Evolutionary conservation across 2,329 filamentous ascomycete genomes (phyloP).

Genomic region (Aspergillus sp.): DNA sequence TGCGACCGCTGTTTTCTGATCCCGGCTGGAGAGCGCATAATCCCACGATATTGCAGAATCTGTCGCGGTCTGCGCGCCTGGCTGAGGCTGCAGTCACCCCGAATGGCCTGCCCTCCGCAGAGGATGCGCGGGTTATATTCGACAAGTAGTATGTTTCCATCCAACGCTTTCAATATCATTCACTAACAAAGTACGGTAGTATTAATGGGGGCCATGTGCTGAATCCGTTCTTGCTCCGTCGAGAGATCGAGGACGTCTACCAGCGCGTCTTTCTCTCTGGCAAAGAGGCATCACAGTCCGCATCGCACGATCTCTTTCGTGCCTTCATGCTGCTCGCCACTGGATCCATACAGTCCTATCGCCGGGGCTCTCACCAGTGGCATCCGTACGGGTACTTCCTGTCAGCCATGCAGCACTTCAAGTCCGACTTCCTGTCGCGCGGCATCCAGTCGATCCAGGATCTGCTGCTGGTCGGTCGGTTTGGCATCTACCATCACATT

Average conservation of each 20-base stretch:
- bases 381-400: conserved; percentile 45
- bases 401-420: conserved; percentile 36
- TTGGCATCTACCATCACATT: conserved; percentile 47
- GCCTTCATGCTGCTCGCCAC: conserved; percentile 42
- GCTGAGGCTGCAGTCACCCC: conserved; percentile 15
- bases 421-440: conserved; percentile 30
- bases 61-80: conserved; percentile 4
- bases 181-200: background rate
- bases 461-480: conserved; percentile 41
- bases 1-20: conserved; percentile 19
- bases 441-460: conserved; percentile 41
- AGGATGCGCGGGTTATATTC: conserved; percentile 14
- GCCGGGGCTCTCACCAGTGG: conserved; percentile 28
- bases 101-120: conserved; percentile 13
- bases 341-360: conserved; percentile 35
- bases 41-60: conserved; percentile 16
- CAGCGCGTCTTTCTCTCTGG: conserved; percentile 16
- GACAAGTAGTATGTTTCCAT: conserved; percentile 20
- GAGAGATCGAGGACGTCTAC: conserved; percentile 22
- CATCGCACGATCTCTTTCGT: conserved; percentile 34
- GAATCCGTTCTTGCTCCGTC: conserved; percentile 28
- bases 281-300: background rate
- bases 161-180: background rate
- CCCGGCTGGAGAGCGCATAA: conserved; percentile 21
- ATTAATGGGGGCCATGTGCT: conserved; percentile 21